A percentile compares a stretch with the other conserved stretches of the same genome.
These are phyloP conservation scores for Golubevia sp. DNA, from an alignment of 1,284 basidiomycete species.

Conservation along the genomic window DNA sequence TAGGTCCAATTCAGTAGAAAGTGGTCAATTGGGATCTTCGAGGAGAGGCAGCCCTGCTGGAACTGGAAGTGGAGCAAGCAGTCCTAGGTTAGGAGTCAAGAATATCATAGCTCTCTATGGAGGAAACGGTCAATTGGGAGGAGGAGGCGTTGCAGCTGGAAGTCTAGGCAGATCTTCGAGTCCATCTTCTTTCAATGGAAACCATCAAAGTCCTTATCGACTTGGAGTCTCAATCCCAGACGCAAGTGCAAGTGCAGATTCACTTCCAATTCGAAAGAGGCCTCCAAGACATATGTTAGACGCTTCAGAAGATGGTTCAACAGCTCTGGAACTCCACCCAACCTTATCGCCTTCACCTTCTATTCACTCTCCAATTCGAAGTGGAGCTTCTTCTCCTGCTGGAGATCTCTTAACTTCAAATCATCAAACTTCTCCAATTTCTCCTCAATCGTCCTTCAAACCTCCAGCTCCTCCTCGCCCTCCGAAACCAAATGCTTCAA, in stretches of 20 bases:
- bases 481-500: background rate
- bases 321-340: background rate
- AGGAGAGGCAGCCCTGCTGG: background rate
- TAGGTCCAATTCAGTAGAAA: background rate
- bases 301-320: background rate
- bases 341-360: background rate
- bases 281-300: background rate
- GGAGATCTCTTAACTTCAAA: background rate
- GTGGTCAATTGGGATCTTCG: background rate
- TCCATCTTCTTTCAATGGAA: background rate
- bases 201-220: background rate
- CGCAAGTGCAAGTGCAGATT: background rate
- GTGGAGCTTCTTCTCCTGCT: background rate
- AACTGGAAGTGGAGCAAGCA: background rate
- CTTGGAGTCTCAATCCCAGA: background rate
- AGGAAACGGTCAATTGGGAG: background rate
- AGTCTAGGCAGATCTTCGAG: background rate
- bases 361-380: background rate
- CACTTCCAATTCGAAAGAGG: background rate
- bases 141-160: background rate
- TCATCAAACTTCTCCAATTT: background rate
- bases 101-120: background rate
- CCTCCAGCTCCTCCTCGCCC: background rate
- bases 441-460: background rate
- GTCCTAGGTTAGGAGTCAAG: background rate